A percentile compares a stretch with the other conserved stretches of the same genome.
Conservation (phyloP, 306 rosid species). For the Parietaria judaica region DNA sequence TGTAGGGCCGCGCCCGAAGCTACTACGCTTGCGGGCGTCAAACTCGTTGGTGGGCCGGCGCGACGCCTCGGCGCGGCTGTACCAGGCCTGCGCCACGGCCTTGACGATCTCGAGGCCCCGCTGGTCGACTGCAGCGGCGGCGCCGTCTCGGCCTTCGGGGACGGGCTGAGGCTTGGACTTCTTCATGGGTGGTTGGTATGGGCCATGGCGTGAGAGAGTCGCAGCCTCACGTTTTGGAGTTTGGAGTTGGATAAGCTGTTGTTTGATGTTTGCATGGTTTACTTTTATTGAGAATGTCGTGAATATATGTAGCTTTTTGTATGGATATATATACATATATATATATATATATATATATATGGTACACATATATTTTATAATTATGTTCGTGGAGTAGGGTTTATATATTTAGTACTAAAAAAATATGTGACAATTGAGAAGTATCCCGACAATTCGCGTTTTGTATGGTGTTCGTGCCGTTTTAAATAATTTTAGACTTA, state of each 20-base stretch:
- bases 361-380: background rate
- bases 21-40: constrained; percentile 36
- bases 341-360: background rate
- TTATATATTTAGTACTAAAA: too few relatives aligned
- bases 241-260: constrained; percentile 28
- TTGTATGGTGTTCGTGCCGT: too few relatives aligned
- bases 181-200: constrained; percentile 38
- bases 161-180: constrained; percentile 23
- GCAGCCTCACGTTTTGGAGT: constrained; percentile 33
- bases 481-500: too few relatives aligned
- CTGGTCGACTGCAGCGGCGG: background rate
- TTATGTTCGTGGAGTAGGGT: too few relatives aligned
- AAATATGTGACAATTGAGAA: too few relatives aligned
- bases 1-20: constrained; percentile 44
- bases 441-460: too few relatives aligned
- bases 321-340: too few relatives aligned
- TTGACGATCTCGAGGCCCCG: constrained; percentile 56
- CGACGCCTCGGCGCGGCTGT: constrained; percentile 44
- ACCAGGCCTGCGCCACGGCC: constrained; percentile 92
- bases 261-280: background rate
- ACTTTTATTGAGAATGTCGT: constrained; percentile 2
- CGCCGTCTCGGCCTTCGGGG: background rate
- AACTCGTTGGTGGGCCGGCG: constrained; percentile 41
- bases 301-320: constrained; percentile 6
- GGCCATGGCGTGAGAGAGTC: constrained; percentile 23